These are phyloP conservation scores for Arthrobotrys megalospora DNA, from an alignment of 2,329 filamentous ascomycete genomes.

Conservation along the genomic window DNA sequence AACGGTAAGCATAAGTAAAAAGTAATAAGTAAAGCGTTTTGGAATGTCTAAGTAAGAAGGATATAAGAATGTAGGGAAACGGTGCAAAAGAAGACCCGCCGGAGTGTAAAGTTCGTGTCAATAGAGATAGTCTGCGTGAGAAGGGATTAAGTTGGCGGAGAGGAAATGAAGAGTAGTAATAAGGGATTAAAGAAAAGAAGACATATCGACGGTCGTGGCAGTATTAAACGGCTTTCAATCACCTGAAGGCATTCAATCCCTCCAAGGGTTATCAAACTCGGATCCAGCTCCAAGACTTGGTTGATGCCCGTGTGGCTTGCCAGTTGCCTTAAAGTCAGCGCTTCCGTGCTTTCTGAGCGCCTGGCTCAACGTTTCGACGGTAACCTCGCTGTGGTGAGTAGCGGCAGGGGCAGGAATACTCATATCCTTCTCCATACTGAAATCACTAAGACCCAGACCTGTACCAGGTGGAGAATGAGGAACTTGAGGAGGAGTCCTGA, in stretches of 20 bases:
- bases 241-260: conserved; percentile 32
- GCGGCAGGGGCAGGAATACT: conserved; percentile 55
- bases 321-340: conserved; percentile 75
- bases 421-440: conserved; percentile 61
- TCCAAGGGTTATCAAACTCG: conserved; percentile 59
- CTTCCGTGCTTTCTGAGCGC: conserved; percentile 88
- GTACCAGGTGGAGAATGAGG: conserved; percentile 53
- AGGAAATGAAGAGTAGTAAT: background rate
- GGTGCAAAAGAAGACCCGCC: background rate
- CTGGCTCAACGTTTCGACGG: conserved; percentile 94
- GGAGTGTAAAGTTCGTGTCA: conserved; percentile 8
- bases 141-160: conserved; percentile 6
- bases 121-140: background rate
- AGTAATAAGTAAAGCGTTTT: conserved; percentile 16
- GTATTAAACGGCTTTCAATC: background rate
- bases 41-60: conserved; percentile 9
- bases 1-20: conserved; percentile 4
- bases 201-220: background rate
- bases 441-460: conserved; percentile 49
- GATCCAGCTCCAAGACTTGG: conserved; percentile 9
- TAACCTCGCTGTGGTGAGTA: conserved; percentile 69
- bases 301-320: conserved; percentile 32
- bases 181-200: background rate
- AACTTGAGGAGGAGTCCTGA: conserved; percentile 60
- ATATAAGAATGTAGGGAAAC: conserved; percentile 6